Conservation (phyloP, 2,329 filamentous ascomycete species). For the Pyrenophora graminea region DNA sequence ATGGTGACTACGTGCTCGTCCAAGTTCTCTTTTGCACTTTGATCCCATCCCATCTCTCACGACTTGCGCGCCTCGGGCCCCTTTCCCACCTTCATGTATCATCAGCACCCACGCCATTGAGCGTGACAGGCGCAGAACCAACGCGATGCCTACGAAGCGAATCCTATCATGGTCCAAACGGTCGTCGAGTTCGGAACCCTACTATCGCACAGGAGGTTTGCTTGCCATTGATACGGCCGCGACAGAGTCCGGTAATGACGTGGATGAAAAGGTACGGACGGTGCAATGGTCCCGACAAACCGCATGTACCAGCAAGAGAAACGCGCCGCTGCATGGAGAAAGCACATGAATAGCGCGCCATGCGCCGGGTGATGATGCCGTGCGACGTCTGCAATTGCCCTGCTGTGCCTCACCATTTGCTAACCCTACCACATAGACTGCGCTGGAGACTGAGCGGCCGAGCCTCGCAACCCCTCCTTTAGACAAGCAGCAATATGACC, state of each 20-base stretch:
- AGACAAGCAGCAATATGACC: constrained; percentile 24
- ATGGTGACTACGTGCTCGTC: neutral
- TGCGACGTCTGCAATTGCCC: constrained; percentile 26
- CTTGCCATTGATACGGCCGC: constrained; percentile 40
- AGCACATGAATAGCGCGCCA: constrained; percentile 16
- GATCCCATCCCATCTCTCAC: neutral
- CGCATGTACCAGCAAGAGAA: constrained; percentile 39
- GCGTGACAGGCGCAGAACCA: constrained; percentile 1
- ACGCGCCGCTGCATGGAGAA: constrained; percentile 40
- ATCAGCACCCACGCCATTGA: neutral
- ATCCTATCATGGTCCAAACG: constrained; percentile 53
- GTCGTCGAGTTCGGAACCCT: constrained; percentile 40
- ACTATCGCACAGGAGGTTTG: constrained; percentile 46
- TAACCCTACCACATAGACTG: constrained; percentile 33
- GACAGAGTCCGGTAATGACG: constrained; percentile 12
- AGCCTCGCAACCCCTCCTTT: constrained; percentile 37
- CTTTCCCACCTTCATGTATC: constrained; percentile 11
- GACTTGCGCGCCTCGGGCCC: neutral
- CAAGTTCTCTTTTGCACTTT: neutral
- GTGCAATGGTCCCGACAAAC: constrained; percentile 9
- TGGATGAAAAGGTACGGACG: constrained; percentile 37
- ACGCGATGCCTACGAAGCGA: constrained; percentile 47
- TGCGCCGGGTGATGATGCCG: constrained; percentile 26
- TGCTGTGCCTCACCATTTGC: constrained; percentile 41
- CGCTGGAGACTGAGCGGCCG: constrained; percentile 28